These are phyloP conservation scores for Penicillium sp. DNA, from an alignment of 2,329 filamentous ascomycete genomes.

Conservation along the genomic window DNA sequence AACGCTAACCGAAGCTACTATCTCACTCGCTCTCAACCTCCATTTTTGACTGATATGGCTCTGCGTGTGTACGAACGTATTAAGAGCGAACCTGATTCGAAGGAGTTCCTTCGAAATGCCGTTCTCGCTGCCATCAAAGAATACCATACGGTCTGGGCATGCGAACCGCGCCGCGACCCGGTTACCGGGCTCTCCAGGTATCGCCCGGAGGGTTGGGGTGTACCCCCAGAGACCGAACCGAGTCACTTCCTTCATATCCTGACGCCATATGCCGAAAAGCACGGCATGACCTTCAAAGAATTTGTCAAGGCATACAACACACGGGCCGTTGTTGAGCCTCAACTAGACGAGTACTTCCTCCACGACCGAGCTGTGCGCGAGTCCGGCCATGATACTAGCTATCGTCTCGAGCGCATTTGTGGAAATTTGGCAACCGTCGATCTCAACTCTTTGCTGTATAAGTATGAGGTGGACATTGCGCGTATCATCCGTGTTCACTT, in stretches of 20 bases:
- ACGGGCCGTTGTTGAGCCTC: constrained; percentile 75
- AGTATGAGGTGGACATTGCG: constrained; percentile 94
- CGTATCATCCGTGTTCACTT: constrained; percentile 84
- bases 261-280: constrained; percentile 79
- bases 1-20: constrained; percentile 98
- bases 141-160: constrained; percentile 87
- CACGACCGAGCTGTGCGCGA: constrained; percentile 96
- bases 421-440: constrained; percentile 92
- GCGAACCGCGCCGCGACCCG: constrained; percentile 75
- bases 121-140: constrained; percentile 95
- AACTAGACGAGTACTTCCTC: constrained; percentile 92
- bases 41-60: constrained; percentile 97
- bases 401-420: constrained; percentile 85
- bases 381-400: constrained; percentile 95
- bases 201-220: constrained; percentile 78
- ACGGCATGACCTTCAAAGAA: constrained; percentile 78
- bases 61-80: constrained; percentile 92
- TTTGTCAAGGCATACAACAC: constrained; percentile 90
- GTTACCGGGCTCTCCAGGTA: constrained; percentile 82
- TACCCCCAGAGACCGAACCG: constrained; percentile 89
- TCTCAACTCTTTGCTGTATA: constrained; percentile 91
- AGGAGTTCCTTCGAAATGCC: constrained; percentile 78
- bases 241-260: constrained; percentile 84
- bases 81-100: constrained; percentile 77
- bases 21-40: constrained; percentile 88